Base-by-base conservation (phyloP, 768 basidiomycete species). In the Collybia nuda region DNA sequence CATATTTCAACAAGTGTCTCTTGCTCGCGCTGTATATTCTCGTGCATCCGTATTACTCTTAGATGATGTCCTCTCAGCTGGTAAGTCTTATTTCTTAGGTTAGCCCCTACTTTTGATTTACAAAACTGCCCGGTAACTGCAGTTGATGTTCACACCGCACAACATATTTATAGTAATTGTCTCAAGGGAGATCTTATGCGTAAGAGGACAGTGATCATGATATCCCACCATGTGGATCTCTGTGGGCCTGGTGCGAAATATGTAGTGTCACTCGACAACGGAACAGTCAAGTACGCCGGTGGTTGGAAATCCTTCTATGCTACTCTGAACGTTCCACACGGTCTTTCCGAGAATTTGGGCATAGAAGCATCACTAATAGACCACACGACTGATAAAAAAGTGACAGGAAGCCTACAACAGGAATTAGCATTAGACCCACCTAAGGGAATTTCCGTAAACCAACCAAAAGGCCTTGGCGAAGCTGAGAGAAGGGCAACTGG, bases 191-290 rank as follows among this genome's bases (percentile, higher is more conserved):
- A 87, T 17, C 75, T 98, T 29, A 82, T 94, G 77, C 68, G 72
- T 46, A 85, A 83, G 22, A 80, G 95, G 36, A 98, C 97, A 0
- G 73, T 95, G 54, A 82, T 98, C 53, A 78, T 99, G 14, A 96
- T 98, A 44, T 97, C 95, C 2, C 96, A 99, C 62, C 93, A 96
- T 61, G 88, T 97, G 26, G 88, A 93, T 60, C 77, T 98, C 5
- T 93, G 91, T 61, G 78, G 84, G 2, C 82, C 90, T 1, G 87
- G 82, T 23, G 92, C 95, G 1, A 72, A 69, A 22, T 94, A 92
- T 65, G 77, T 98, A 55, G 88, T 96, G 35, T 84, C 88, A 11
- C 75, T 93, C 22, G 88, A 93, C 58, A 85, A 88, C 59, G 91
- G 90, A 26, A 80, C 81, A 15, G 78, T 94, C 14, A 70, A 80